A percentile compares a stretch with the other conserved stretches of the same genome.
Evolutionary conservation across 306 rosid genomes (phyloP).

Genomic region (Hippophae rhamnoides): DNA sequence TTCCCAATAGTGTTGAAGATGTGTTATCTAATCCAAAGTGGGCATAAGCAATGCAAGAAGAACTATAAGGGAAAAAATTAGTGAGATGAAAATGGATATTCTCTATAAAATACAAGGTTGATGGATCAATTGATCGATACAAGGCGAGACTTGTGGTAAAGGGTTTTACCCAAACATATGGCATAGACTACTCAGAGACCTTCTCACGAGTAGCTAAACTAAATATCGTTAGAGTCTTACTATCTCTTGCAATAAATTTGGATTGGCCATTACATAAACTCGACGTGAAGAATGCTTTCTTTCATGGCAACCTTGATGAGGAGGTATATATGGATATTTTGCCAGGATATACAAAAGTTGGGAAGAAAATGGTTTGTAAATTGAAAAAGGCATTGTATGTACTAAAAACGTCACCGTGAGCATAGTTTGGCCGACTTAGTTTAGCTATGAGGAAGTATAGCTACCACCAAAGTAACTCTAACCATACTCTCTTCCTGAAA

Average conservation of each 20-base stretch:
- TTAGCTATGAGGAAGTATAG: constrained; percentile 1
- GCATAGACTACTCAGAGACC: too few species aligned
- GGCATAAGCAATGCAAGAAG: constrained; percentile 1
- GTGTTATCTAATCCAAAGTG: background rate
- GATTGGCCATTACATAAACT: too few species aligned
- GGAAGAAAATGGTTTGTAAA: background rate
- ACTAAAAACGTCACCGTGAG: background rate
- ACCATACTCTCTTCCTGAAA: background rate
- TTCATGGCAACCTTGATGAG: background rate
- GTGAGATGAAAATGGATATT: too few species aligned
- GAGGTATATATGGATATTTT: constrained; percentile 1
- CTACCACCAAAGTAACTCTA: background rate
- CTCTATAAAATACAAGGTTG: too few species aligned
- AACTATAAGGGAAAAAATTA: background rate
- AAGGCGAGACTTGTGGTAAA: too few species aligned
- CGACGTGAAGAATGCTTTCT: too few species aligned
- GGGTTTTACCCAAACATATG: too few species aligned
- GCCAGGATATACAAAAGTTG: background rate
- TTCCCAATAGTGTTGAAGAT: background rate
- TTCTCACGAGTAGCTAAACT: too few species aligned
- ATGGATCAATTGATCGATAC: too few species aligned
- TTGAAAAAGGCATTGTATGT: background rate
- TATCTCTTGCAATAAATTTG: too few species aligned
- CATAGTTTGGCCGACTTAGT: background rate
- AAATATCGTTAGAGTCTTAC: too few species aligned